phyloP scores from a whole-genome alignment of 2,329 filamentous ascomycete species.

The Torrubiellomyces zombiae region DNA sequence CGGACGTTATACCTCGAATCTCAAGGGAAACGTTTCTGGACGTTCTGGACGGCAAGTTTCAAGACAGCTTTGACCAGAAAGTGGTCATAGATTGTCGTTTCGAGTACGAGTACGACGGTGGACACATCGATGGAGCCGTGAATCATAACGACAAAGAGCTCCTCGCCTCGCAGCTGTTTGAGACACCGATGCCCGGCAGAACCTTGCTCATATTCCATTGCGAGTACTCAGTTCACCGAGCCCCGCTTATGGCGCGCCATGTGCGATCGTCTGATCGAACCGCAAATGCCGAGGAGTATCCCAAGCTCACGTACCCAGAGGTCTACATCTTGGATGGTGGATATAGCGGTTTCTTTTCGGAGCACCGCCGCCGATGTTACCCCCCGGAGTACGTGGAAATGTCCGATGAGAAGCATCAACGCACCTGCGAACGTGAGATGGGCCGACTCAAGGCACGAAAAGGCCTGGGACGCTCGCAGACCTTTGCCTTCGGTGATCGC shows the following conservation, averaged over 20 bases:
- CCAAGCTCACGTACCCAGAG: constrained; percentile 82
- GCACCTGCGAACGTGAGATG: constrained; percentile 87
- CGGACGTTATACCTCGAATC: constrained; percentile 80
- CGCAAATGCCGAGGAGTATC: constrained; percentile 73
- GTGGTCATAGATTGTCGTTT: constrained; percentile 93
- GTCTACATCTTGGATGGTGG: constrained; percentile 94
- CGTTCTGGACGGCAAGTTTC: constrained; percentile 75
- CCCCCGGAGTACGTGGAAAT: constrained; percentile 96
- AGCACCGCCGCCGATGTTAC: constrained; percentile 66
- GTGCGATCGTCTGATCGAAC: constrained; percentile 79
- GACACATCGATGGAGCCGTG: constrained; percentile 82
- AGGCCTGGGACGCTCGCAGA: constrained; percentile 75
- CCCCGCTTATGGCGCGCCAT: constrained; percentile 89
- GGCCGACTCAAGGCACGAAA: constrained; percentile 81
- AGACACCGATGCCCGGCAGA: constrained; percentile 45
- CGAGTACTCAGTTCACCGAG: constrained; percentile 94
- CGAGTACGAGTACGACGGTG: constrained; percentile 95
- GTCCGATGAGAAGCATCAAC: constrained; percentile 79
- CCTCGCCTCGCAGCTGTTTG: constrained; percentile 64
- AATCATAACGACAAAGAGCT: constrained; percentile 97
- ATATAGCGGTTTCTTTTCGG: constrained; percentile 80
- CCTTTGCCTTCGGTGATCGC: constrained; percentile 82
- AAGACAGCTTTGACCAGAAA: constrained; percentile 58
- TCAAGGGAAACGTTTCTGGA: constrained; percentile 64
- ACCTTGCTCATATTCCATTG: constrained; percentile 89